These are phyloP conservation scores for Cucurbita argyrosperma DNA, from an alignment of 306 rosid species.

Conservation along the genomic window DNA sequence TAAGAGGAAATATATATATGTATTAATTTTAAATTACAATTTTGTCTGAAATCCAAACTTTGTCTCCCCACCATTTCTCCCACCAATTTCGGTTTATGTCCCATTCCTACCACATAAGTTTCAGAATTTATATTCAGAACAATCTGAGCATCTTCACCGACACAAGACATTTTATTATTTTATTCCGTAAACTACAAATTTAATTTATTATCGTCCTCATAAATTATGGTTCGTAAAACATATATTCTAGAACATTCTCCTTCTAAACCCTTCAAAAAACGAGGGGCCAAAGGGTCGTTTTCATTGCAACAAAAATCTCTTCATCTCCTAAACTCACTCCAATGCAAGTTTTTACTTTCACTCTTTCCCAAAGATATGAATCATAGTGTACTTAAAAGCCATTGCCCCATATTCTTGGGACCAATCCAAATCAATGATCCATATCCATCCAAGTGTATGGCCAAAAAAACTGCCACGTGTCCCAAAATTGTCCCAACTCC, in stretches of 20 bases:
- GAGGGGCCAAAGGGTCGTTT: background rate
- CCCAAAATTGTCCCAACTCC: background rate
- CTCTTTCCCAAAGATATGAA: background rate
- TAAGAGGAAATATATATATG: too few species aligned
- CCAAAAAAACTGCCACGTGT: background rate
- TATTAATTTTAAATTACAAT: too few species aligned
- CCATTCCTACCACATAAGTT: background rate
- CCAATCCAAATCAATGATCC: background rate
- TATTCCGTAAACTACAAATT: too few species aligned
- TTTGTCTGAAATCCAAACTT: background rate
- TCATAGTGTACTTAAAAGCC: background rate
- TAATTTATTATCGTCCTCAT: background rate
- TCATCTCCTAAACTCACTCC: background rate
- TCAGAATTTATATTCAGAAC: background rate
- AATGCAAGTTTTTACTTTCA: background rate
- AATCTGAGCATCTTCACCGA: background rate
- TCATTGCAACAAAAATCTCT: background rate
- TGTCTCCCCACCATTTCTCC: background rate
- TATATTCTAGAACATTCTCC: background rate
- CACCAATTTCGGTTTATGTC: background rate
- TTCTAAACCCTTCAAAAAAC: background rate
- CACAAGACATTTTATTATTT: too few species aligned
- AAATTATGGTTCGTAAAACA: background rate
- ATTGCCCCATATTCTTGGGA: background rate
- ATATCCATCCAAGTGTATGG: conserved; percentile 1